These are phyloP conservation scores for Pontederia crassipes DNA, from an alignment of 176 grass and related monocot genomes.

Conservation along the genomic window DNA sequence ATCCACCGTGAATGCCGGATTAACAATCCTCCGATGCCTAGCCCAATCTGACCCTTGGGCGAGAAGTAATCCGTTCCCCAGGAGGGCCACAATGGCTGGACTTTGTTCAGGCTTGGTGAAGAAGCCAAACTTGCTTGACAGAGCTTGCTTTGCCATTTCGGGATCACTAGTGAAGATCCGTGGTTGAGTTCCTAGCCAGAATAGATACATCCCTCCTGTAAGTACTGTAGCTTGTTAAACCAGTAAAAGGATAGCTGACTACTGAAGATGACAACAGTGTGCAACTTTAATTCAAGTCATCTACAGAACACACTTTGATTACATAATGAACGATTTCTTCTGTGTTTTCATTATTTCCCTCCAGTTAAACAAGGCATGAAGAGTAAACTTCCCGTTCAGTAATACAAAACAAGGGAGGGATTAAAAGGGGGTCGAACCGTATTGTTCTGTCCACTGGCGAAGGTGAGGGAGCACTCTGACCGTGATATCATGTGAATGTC, in stretches of 20 bases:
- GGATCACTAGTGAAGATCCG: constrained; percentile 30
- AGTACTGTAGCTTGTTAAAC: no score
- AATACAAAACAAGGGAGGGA: no score
- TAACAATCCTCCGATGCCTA: constrained; percentile 43
- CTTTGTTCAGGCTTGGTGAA: constrained; percentile 25
- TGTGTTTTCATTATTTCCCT: not conserved
- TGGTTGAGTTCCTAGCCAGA: constrained; percentile 32
- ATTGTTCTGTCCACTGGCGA: not conserved
- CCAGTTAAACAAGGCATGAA: not conserved
- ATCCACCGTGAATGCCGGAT: constrained; percentile 46
- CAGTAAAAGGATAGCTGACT: no score
- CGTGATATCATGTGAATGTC: constrained; percentile 4
- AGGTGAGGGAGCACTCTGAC: not conserved
- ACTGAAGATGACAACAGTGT: no score
- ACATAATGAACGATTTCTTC: no score
- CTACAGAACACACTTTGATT: no score
- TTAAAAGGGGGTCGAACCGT: not conserved
- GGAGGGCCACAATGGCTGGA: constrained; percentile 17
- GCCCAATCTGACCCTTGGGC: constrained; percentile 45
- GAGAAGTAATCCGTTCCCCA: constrained; percentile 41
- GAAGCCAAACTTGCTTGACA: constrained; percentile 21
- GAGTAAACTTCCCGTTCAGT: no score
- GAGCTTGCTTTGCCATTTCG: constrained; percentile 24
- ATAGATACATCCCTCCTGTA: constrained; percentile 35
- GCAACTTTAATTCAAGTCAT: no score